These are phyloP conservation scores for Fusarium abutilonis DNA, from an alignment of 2,329 filamentous ascomycete genomes.

Conservation along the genomic window DNA sequence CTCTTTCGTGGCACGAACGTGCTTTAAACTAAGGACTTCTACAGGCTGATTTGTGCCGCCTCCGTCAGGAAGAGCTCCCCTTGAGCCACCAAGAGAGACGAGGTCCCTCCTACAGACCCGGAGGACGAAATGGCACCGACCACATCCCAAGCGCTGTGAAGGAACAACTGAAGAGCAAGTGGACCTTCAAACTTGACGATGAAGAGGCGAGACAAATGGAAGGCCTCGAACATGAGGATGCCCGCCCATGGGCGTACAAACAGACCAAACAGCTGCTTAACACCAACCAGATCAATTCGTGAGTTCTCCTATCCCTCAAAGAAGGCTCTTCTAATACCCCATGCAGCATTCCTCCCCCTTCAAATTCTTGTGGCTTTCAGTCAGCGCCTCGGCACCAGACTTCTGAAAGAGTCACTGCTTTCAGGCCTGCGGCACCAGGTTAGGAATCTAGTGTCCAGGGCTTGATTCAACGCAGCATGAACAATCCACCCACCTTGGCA, in stretches of 20 bases:
- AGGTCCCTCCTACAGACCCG: constrained; percentile 26
- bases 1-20: not conserved
- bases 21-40: not conserved
- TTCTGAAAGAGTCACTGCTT: not conserved
- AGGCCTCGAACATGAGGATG: constrained; percentile 31
- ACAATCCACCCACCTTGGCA: not conserved
- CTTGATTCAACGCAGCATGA: not conserved
- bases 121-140: constrained; percentile 15
- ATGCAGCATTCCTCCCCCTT: not conserved
- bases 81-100: constrained; percentile 18
- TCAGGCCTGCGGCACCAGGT: constrained; percentile 21
- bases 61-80: constrained; percentile 42
- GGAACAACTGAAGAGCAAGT: constrained; percentile 10
- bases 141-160: constrained; percentile 8
- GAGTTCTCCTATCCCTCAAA: not conserved
- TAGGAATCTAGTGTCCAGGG: constrained; percentile 25
- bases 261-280: not conserved
- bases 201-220: constrained; percentile 38
- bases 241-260: constrained; percentile 40
- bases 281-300: not conserved
- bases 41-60: constrained; percentile 40
- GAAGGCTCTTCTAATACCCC: not conserved
- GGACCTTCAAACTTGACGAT: constrained; percentile 36
- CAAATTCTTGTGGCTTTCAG: not conserved
- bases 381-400: not conserved